phyloP scores from a whole-genome alignment of 2,329 filamentous ascomycete species.

The Colletotrichum graminicola region DNA sequence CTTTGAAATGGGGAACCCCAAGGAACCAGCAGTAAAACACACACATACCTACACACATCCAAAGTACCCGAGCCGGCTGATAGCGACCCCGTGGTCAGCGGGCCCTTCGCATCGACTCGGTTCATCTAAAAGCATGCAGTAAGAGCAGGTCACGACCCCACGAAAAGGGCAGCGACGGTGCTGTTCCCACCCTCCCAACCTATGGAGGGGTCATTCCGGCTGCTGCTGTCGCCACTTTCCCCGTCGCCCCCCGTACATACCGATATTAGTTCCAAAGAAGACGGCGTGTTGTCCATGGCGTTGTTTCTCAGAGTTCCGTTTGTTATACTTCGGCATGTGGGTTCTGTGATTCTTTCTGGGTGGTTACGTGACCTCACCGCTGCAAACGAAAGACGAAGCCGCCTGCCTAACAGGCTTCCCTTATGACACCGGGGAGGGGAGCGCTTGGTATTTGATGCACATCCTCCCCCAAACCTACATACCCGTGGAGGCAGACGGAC shows the following conservation, averaged over 20 bases:
- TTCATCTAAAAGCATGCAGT: conserved; percentile 28
- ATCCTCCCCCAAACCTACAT: not conserved
- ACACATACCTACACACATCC: not conserved
- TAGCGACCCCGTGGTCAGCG: conserved; percentile 26
- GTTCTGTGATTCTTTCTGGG: not conserved
- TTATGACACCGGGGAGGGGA: conserved; percentile 13
- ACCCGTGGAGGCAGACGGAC: not conserved
- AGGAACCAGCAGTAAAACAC: not conserved
- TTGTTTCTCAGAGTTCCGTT: not conserved
- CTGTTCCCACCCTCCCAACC: conserved; percentile 13
- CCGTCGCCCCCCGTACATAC: not conserved
- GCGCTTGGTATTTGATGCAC: conserved; percentile 20
- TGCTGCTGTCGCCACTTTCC: not conserved
- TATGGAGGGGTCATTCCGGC: conserved; percentile 35
- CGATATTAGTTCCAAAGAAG: conserved; percentile 3
- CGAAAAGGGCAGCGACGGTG: conserved; percentile 24
- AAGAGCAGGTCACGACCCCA: conserved; percentile 38
- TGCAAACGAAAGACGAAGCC: not conserved
- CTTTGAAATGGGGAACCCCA: not conserved
- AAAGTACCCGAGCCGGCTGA: conserved; percentile 5
- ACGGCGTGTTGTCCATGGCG: conserved; percentile 19
- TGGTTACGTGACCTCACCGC: conserved; percentile 5
- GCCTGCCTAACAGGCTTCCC: conserved; percentile 29
- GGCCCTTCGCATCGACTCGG: conserved; percentile 31
- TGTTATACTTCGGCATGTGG: not conserved